Base-by-base conservation (phyloP, 441 rosid genomes). In the Adansonia rubrostipa region DNA sequence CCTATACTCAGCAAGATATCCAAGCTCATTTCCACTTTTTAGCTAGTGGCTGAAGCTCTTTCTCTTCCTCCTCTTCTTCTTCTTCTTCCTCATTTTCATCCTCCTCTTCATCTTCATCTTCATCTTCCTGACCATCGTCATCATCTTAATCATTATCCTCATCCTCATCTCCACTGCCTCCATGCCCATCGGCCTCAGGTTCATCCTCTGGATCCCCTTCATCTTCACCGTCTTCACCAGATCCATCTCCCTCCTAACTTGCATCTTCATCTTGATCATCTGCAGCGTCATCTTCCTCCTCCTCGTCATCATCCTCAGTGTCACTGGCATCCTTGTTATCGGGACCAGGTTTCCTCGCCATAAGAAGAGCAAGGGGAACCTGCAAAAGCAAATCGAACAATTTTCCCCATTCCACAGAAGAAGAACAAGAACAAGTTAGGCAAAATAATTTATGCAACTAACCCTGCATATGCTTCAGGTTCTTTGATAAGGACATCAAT, bases 1-100 rank as follows among this genome's bases (percentile, higher is more conserved):
- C 45, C 72, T 14, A 60, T 63, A 53, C 58, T 68, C 58, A 74
- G 17, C 80, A 78, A 74, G 80, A 72, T 3, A 36, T 36, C 15
- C 14, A 51, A 75, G 71, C 42, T 89, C 86, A 87, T 84, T 89
- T 87, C 79, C 90, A 86, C 82, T 88, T 89, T 83, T 89, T 89
- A 10, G 86, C 62, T 14, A 81, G 92, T 74, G 94, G 90, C 79
- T 89, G 89, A 77, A 79, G 63, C 50, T 87, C 86, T 2, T 87
- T 88, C 11, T 88, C 90, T 1, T 85, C 88, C 24, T 87, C 86
- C 1, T 89, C 90, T 0, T 86, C 89, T 0, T 86, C 89, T 0
- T 85, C 90, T 1, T 36, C 69, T 0, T 80, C 89, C 0, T 86
- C 87, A 0, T 85, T 89, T 0, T 79, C 89, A 0, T 85, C 86